Evolutionary conservation across 257 asterid genomes (phyloP).

Genomic region (Datura wrightii): DNA sequence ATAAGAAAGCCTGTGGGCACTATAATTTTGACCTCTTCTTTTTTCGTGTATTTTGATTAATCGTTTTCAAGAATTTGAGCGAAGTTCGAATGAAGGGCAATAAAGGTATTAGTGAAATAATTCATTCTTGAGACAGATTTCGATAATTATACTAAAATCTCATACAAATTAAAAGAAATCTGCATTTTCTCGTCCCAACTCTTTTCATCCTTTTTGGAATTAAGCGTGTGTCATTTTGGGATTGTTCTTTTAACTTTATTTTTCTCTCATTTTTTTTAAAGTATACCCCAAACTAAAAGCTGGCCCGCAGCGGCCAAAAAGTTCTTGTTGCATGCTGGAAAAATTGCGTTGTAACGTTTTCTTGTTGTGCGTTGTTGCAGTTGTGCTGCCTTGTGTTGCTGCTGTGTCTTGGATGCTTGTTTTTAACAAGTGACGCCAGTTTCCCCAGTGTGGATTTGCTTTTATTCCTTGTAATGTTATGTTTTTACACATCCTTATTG

Average conservation of each 20-base stretch:
- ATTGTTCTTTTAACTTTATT: neutral
- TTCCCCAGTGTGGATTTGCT: neutral
- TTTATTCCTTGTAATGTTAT: neutral
- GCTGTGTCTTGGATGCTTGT: constrained; percentile 76
- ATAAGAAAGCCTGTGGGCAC: neutral
- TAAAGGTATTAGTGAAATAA: neutral
- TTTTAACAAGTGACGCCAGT: constrained; percentile 44
- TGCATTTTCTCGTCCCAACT: neutral
- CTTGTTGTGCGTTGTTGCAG: constrained; percentile 47
- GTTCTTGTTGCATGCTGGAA: neutral
- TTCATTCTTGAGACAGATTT: neutral
- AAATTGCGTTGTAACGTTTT: neutral
- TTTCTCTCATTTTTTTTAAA: neutral
- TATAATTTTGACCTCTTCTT: neutral
- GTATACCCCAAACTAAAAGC: neutral
- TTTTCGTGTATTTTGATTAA: neutral
- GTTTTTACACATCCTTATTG: neutral
- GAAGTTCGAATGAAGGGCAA: neutral
- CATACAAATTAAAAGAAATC: neutral
- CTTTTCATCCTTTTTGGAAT: neutral
- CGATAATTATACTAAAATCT: neutral
- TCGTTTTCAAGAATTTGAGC: neutral
- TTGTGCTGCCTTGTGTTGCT: constrained; percentile 85
- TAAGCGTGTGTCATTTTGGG: neutral
- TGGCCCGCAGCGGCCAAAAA: neutral